A percentile compares a stretch with the other conserved stretches of the same genome.
Conservation (phyloP, 129 eudicot species). For the Pittosporum tobira region DNA sequence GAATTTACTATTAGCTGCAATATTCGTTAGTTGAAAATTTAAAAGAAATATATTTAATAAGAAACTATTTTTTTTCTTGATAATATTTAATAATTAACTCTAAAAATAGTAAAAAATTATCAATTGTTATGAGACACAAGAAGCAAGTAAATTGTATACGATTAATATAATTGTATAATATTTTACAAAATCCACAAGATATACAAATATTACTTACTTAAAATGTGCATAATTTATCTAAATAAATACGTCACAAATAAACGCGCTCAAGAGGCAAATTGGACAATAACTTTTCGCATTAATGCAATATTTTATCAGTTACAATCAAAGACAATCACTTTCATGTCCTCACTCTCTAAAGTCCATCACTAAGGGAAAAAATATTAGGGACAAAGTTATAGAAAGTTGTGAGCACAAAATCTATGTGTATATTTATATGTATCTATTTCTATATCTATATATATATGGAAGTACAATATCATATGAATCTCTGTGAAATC, state of each 20-base stretch:
- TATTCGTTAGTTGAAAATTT: no score
- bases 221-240: background rate
- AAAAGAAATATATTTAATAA: no score
- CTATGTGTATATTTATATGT: constrained; percentile 30
- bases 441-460: no score
- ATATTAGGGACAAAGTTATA: constrained; percentile 12
- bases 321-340: constrained; percentile 34
- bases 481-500: constrained; percentile 56
- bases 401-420: constrained; percentile 23
- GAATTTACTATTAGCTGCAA: no score
- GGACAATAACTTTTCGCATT: constrained; percentile 2
- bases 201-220: background rate
- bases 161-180: no score
- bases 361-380: constrained; percentile 9
- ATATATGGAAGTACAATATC: constrained; percentile 32
- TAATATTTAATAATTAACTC: no score
- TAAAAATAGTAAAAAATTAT: no score
- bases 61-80: no score
- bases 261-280: constrained; percentile 15
- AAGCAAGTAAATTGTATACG: no score
- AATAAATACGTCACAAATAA: background rate
- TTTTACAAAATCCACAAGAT: no score
- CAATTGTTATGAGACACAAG: no score
- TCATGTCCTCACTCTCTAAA: constrained; percentile 18
- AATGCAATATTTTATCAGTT: constrained; percentile 10